Evolutionary conservation across 202 grass and related monocot species (phyloP).

Genomic region (Brachypodium distachyon): DNA sequence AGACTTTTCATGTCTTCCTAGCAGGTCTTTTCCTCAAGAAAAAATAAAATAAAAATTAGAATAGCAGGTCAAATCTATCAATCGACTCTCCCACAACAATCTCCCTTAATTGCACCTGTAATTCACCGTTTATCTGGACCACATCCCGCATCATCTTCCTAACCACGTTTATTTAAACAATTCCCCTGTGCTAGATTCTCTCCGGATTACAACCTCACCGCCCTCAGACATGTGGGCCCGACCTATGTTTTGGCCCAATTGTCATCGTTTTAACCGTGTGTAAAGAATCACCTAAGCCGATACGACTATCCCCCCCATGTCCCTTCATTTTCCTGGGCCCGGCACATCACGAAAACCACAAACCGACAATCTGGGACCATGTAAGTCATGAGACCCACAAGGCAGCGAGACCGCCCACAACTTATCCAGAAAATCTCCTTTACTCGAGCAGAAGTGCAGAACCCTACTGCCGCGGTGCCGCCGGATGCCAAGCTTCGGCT

Average conservation of each 20-base stretch:
- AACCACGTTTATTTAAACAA: too few species aligned
- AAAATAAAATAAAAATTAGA: too few species aligned
- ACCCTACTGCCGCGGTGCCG: background rate
- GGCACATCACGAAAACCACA: background rate
- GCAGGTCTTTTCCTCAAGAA: too few species aligned
- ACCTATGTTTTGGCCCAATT: too few species aligned
- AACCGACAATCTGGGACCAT: background rate
- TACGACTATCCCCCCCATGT: background rate
- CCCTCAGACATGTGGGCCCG: too few species aligned
- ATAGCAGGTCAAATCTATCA: too few species aligned
- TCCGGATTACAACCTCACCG: too few species aligned
- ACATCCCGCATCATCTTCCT: background rate
- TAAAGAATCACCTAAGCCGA: too few species aligned
- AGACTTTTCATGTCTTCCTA: too few species aligned
- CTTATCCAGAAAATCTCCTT: constrained; percentile 22
- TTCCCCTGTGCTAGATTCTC: too few species aligned
- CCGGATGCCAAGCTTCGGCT: background rate
- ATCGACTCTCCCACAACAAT: background rate
- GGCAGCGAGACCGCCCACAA: constrained; percentile 15
- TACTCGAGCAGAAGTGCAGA: background rate
- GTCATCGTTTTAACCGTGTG: too few species aligned
- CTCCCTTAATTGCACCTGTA: background rate
- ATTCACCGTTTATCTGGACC: background rate
- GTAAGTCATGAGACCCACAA: constrained; percentile 4
- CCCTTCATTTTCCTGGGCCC: background rate